These are phyloP conservation scores for Metschnikowia kofuensis DNA, from an alignment of 805 yeast species.

Conservation along the genomic window DNA sequence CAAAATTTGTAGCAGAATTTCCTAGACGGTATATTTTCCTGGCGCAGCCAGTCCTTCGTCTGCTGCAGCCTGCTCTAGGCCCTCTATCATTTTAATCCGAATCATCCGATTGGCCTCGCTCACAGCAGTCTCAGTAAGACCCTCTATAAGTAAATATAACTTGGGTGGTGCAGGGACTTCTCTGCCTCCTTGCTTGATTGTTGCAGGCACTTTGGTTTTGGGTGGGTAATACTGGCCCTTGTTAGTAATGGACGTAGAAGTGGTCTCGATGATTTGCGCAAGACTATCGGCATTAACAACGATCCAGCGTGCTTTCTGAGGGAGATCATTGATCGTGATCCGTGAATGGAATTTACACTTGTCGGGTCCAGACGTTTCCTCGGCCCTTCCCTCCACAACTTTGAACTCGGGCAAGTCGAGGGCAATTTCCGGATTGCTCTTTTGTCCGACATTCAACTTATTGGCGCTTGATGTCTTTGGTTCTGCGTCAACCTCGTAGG, in stretches of 20 bases:
- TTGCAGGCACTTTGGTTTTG: conserved; percentile 43
- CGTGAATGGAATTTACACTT: conserved; percentile 58
- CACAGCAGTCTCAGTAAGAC: conserved; percentile 58
- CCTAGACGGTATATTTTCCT: conserved; percentile 49
- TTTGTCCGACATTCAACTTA: background rate
- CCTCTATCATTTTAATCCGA: conserved; percentile 53
- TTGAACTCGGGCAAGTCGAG: conserved; percentile 41
- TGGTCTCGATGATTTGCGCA: conserved; percentile 61
- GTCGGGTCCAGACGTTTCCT: conserved; percentile 57
- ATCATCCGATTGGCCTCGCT: conserved; percentile 56
- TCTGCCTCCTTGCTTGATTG: conserved; percentile 46
- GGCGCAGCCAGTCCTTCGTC: conserved; percentile 41
- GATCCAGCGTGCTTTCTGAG: conserved; percentile 76
- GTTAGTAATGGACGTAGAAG: conserved; percentile 74
- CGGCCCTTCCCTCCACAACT: conserved; percentile 50
- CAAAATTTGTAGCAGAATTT: too few species aligned
- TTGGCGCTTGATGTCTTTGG: background rate
- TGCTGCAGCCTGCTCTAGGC: conserved; percentile 47
- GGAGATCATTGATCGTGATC: conserved; percentile 78
- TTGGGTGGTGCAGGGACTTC: conserved; percentile 62
- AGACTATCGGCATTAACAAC: conserved; percentile 67
- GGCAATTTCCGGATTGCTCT: background rate
- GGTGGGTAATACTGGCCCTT: conserved; percentile 69
- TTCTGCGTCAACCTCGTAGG: conserved; percentile 37
- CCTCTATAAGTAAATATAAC: conserved; percentile 75